Evolutionary conservation across 2,329 filamentous ascomycete species (phyloP).

Genomic region (Talaromyces atroroseus): DNA sequence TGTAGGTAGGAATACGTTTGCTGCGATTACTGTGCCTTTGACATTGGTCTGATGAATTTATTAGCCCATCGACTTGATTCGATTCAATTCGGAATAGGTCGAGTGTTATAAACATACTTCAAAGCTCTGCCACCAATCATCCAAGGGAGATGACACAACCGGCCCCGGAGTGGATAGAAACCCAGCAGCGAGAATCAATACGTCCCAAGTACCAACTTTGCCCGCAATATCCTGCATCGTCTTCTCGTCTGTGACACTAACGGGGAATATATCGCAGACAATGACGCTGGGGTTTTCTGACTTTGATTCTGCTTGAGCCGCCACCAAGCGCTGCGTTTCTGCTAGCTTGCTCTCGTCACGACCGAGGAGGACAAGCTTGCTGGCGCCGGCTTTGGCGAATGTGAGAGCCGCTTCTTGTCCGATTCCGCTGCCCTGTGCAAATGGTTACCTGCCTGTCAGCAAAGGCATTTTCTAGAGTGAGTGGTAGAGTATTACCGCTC

Average conservation of each 20-base stretch:
- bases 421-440: not conserved
- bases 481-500: not conserved
- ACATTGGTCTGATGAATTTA: not conserved
- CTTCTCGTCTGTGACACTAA: not conserved
- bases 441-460: too few species aligned
- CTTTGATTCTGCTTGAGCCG: too few species aligned
- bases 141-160: not conserved
- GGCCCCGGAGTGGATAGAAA: not conserved
- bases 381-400: not conserved
- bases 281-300: not conserved
- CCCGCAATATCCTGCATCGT: not conserved
- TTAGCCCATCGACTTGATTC: not conserved
- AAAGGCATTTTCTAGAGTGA: not conserved
- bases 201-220: not conserved
- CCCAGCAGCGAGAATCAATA: not conserved
- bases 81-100: not conserved
- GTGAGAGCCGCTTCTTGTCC: not conserved
- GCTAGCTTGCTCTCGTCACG: not conserved
- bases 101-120: not conserved
- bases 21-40: not conserved
- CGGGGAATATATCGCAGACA: not conserved
- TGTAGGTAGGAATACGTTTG: not conserved
- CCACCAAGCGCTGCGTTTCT: not conserved
- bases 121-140: not conserved
- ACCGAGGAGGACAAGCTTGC: not conserved